Conservation (phyloP, 2,329 filamentous ascomycete species). For the Thelonectria rubi region DNA sequence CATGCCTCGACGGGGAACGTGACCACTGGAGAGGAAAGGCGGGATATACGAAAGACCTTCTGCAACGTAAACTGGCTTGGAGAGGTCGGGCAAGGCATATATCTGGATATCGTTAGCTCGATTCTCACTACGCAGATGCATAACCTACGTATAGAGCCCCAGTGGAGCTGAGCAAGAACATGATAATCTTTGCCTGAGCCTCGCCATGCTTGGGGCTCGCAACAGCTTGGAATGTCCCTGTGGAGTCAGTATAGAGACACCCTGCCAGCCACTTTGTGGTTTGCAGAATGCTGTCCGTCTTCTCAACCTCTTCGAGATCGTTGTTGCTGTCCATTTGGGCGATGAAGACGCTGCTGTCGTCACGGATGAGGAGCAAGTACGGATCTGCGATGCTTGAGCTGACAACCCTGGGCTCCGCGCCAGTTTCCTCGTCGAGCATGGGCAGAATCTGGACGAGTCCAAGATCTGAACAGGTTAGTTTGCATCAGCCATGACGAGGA, state of each 20-base stretch:
- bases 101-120: conserved; percentile 60
- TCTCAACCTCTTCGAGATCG: conserved; percentile 84
- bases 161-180: conserved; percentile 80
- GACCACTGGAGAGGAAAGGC: conserved; percentile 77
- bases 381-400: conserved; percentile 88
- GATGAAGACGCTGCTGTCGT: conserved; percentile 83
- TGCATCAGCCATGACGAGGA: not conserved
- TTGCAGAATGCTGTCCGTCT: conserved; percentile 63
- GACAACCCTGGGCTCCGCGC: conserved; percentile 79
- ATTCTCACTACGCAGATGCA: not conserved
- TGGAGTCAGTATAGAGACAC: conserved; percentile 79
- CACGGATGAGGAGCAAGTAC: conserved; percentile 82
- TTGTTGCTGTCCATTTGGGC: conserved; percentile 79
- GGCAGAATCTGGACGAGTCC: conserved; percentile 90
- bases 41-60: conserved; percentile 83
- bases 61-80: conserved; percentile 75
- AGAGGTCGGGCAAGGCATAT: conserved; percentile 78
- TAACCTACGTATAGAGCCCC: conserved; percentile 76
- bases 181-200: conserved; percentile 63
- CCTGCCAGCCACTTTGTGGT: conserved; percentile 82
- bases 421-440: conserved; percentile 90
- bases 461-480: conserved; percentile 68
- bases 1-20: conserved; percentile 72
- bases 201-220: conserved; percentile 52
- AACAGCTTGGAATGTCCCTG: conserved; percentile 63